Evolutionary conservation across 768 basidiomycete species (phyloP).

Genomic region (Lentinula sp.): DNA sequence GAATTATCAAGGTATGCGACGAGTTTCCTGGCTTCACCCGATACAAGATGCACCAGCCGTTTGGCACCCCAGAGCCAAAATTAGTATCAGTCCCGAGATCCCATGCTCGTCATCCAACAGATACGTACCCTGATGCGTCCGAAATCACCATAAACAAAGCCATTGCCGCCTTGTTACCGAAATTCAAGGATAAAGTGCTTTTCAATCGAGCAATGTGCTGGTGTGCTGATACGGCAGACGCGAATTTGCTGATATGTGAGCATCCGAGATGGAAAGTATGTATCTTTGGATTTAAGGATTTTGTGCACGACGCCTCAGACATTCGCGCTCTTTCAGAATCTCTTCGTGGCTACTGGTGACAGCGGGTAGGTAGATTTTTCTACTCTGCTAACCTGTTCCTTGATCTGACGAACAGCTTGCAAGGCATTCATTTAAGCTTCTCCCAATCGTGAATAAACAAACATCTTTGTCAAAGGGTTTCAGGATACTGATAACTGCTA

Average conservation of each 20-base stretch:
- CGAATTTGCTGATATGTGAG: conserved; percentile 5
- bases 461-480: too few relatives aligned
- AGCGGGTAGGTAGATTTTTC: background rate
- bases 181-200: conserved; percentile 2
- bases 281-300: background rate
- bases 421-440: conserved; percentile 5
- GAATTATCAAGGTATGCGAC: conserved; percentile 4
- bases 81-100: conserved; percentile 1
- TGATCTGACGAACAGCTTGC: background rate
- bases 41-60: background rate
- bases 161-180: background rate
- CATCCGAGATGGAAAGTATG: conserved; percentile 2
- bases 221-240: conserved; percentile 6
- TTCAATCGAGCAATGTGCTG: conserved; percentile 6
- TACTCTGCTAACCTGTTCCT: background rate
- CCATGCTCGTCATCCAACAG: conserved; percentile 3
- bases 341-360: conserved; percentile 3
- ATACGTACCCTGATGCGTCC: background rate
- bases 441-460: background rate
- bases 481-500: background rate
- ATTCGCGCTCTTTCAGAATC: background rate
- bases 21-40: conserved; percentile 4
- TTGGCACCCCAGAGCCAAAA: background rate
- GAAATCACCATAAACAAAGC: background rate
- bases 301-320: background rate